These are phyloP conservation scores for Elsinoe ampelina DNA, from an alignment of 2,329 filamentous ascomycete genomes.

Conservation along the genomic window DNA sequence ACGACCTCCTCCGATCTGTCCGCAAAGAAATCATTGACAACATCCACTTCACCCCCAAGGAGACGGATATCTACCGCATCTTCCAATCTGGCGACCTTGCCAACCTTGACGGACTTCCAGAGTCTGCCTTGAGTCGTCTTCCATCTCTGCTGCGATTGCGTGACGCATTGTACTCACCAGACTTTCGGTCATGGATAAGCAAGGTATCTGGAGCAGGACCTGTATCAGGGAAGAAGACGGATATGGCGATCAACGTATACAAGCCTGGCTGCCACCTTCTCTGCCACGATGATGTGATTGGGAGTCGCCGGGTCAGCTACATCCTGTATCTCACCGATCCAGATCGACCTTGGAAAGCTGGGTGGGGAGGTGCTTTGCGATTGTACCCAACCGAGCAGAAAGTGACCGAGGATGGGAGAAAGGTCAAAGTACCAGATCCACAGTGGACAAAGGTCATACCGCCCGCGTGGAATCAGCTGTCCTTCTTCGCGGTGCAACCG, in stretches of 20 bases:
- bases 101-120: slow-evolving; percentile 88
- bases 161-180: slow-evolving; percentile 83
- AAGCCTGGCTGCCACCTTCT: slow-evolving; percentile 91
- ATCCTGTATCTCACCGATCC: slow-evolving; percentile 94
- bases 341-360: slow-evolving; percentile 76
- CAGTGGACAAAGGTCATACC: slow-evolving; percentile 77
- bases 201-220: slow-evolving; percentile 77
- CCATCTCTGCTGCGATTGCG: slow-evolving; percentile 87
- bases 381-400: slow-evolving; percentile 66
- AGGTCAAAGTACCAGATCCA: slow-evolving; percentile 70
- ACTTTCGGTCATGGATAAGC: slow-evolving; percentile 83
- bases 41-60: slow-evolving; percentile 93
- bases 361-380: slow-evolving; percentile 87
- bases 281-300: slow-evolving; percentile 98
- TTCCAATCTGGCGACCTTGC: slow-evolving; percentile 96
- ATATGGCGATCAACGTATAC: slow-evolving; percentile 99
- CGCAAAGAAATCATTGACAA: slow-evolving; percentile 75
- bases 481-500: slow-evolving; percentile 95
- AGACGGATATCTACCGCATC: slow-evolving; percentile 99
- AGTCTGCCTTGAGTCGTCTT: slow-evolving; percentile 72
- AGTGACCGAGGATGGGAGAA: slow-evolving; percentile 53
- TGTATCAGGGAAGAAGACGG: slow-evolving; percentile 85
- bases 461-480: slow-evolving; percentile 93
- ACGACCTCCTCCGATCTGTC: slow-evolving; percentile 72
- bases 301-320: slow-evolving; percentile 90